phyloP scores from a whole-genome alignment of 2,329 filamentous ascomycete species.

The Madurella fahalii region DNA sequence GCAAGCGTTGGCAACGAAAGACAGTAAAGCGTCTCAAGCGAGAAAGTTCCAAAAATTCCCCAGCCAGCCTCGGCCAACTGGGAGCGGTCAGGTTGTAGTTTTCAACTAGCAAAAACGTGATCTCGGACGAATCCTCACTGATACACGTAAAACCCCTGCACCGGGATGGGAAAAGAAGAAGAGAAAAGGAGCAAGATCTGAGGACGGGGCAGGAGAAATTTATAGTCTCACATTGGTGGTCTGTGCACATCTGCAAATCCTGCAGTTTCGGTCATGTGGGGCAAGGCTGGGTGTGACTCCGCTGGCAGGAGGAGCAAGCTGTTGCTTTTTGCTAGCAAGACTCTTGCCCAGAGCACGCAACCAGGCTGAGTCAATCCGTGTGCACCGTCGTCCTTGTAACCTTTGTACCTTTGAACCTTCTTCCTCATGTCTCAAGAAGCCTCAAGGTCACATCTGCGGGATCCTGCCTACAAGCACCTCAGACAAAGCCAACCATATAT shows the following conservation, averaged over 20 bases:
- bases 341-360: no score
- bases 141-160: conserved; percentile 77
- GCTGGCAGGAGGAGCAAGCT: no score
- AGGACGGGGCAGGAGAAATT: background rate
- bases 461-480: no score
- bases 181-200: conserved; percentile 28
- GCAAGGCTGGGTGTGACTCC: no score
- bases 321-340: no score
- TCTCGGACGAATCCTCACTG: conserved; percentile 87
- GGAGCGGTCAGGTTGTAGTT: conserved; percentile 77
- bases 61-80: conserved; percentile 63
- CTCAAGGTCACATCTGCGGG: no score
- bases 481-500: no score
- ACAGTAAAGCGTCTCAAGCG: conserved; percentile 32
- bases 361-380: no score
- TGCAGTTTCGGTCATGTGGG: background rate
- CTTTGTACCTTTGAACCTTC: no score
- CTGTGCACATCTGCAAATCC: conserved; percentile 21
- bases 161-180: conserved; percentile 52
- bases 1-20: conserved; percentile 51
- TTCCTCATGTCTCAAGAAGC: no score
- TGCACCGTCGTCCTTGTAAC: no score
- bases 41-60: conserved; percentile 72
- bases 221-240: conserved; percentile 12
- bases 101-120: conserved; percentile 88